A percentile compares a stretch with the other conserved stretches of the same genome.
phyloP scores from a whole-genome alignment of 768 basidiomycete genomes.

The Macrocybe gigantea region DNA sequence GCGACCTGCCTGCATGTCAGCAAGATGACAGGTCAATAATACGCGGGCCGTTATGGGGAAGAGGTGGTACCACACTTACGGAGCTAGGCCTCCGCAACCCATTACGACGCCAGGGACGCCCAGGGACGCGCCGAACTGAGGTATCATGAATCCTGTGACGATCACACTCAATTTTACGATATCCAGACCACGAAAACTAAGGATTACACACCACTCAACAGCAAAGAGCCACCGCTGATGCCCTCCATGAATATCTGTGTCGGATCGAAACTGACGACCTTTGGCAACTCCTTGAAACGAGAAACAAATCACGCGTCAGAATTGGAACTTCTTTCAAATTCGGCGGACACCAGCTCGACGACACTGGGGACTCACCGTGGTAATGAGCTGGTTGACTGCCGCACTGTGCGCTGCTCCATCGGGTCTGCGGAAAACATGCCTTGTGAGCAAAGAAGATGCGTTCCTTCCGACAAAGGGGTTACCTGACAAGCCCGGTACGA shows the following conservation, averaged over 20 bases:
- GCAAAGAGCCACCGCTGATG: conserved; percentile 20
- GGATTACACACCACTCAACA: conserved; percentile 15
- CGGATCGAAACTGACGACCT: conserved; percentile 19
- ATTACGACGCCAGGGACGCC: conserved; percentile 17
- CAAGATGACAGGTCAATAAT: background rate
- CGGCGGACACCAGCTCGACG: too few relatives aligned
- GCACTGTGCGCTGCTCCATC: conserved; percentile 21
- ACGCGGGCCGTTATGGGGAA: too few relatives aligned
- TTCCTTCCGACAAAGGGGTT: background rate
- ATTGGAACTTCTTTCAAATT: too few relatives aligned
- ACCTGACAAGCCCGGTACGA: conserved; percentile 11
- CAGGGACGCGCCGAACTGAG: conserved; percentile 16
- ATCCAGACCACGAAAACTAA: background rate
- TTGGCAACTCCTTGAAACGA: conserved; percentile 12
- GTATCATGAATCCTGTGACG: conserved; percentile 18
- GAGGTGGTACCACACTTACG: conserved; percentile 8
- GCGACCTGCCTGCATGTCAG: conserved; percentile 13
- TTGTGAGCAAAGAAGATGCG: background rate
- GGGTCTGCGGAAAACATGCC: conserved; percentile 8
- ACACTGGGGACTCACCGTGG: conserved; percentile 7
- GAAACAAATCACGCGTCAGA: background rate
- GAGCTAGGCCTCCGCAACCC: conserved; percentile 18
- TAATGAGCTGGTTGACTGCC: conserved; percentile 19
- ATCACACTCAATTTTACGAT: background rate
- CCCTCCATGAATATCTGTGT: conserved; percentile 20